Evolutionary conservation across 2,329 filamentous ascomycete species (phyloP), one percentile per base, ranked within the genome.

Genomic region (Trichoderma koningii): DNA sequence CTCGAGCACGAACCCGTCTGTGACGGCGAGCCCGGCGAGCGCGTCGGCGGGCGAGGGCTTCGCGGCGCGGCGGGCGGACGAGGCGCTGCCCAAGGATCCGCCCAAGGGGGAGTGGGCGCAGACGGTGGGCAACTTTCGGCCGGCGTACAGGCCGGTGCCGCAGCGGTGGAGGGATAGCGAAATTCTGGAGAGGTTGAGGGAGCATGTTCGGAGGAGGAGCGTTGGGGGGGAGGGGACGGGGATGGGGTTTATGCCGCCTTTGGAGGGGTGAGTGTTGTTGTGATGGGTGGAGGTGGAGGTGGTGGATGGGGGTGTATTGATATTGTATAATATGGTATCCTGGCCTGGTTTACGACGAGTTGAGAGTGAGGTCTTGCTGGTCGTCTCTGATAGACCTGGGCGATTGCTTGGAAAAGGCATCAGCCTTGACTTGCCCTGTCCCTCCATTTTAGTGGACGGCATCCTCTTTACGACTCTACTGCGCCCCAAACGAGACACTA

Each of bases 111-210:
- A 99, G 81, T 99, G 95, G 95, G 92, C 92, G 68, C 94, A 98
- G 83, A 99, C 95, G 0, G 84, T 97, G 5, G 95, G 95, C 38
- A 93, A 92, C 23, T 97, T 97, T 78, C 94, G 91, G 82, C 92
- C 94, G 34, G 92, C 93, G 42, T 97, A 97, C 79, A 83, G 94
- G 63, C 94, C 94, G 45, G 93, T 98, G 65, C 95, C 95, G 14
- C 79, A 81, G 71, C 84, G 94, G 68, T 99, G 95, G 95, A 87
- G 84, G 77, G 87, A 89, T 68, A 96, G 91, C 69, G 89, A 93
- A 80, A 87, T 97, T 62, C 79, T 99, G 71, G 76, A 76, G 28
- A 79, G 95, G 82, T 76, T 99, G 76, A 84, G 94, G 75, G 82
- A 85, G 71, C 95, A 99, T 80, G 95, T 98, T 30, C 85, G 86